Conservation (phyloP, 176 grass and related monocot species). For the barley (Hordeum vulgare) region MorexV3_pseudomolecules_assembly NC_058524.1:321211404-321211903, state of each 20-base stretch:
- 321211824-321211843: neutral
- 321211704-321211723: neutral
- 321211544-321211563: neutral
- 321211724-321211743: too few species aligned
- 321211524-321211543: slow-evolving; percentile 63
- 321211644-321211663: neutral
- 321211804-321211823: neutral
- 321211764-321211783: neutral
- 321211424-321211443: slow-evolving; percentile 63
- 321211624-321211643: neutral
- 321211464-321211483: slow-evolving; percentile 56
- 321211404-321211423: slow-evolving; percentile 65
- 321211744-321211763: neutral
- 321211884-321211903: neutral
- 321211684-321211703: neutral
- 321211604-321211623: slow-evolving; percentile 13
- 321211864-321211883: neutral
- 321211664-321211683: neutral
- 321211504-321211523: slow-evolving; percentile 85
- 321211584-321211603: neutral
- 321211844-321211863: neutral
- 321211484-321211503: slow-evolving; percentile 83
- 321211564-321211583: neutral
- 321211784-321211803: slow-evolving; percentile 5
- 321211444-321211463: slow-evolving; percentile 61